Base-by-base conservation (phyloP, 306 rosid species). In the Luffa acutangula region DNA sequence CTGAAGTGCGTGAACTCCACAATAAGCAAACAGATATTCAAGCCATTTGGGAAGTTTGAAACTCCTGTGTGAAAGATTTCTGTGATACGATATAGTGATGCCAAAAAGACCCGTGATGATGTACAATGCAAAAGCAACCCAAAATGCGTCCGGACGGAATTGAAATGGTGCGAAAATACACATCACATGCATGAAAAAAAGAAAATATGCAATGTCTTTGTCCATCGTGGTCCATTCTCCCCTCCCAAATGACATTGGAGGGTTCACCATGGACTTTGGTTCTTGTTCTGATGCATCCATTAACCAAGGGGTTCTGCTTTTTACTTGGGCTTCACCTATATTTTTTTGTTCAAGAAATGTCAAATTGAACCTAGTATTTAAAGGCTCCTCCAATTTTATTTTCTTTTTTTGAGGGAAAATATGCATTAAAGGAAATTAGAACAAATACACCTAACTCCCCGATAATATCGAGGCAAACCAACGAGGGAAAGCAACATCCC, bases 1-100 rank as follows among this genome's bases (percentile, higher is more conserved):
- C 97, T 93, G 97, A 82, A 90, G 88, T 52, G 98, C 92, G 8
- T 85, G 86, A 63, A 66, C 89, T 5, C 92, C 98, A 73, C 90
- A 91, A 51, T 93, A 92, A 57, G 98, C 96, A 86, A 89, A 92
- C 33, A 81, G 34, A 83, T 91, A 93, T 71, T 93, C 98, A 17
- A 93, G 93, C 92, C 89, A 92, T 75, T 89, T 91, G n/a, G 96
- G 98, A 70, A 93, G 87, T 87, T 86, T 93, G 84, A 93, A 90
- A 81, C 97, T 94, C 76, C 78, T 82, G 57, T 93, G 97, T 37
- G 98, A 90, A 46, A 93, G 97, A 81, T 94, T 83, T 82, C 97
- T 87, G 60, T 92, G 98, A 48, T 79, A 93, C 62, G 97, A 94
- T 2, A 90, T 85, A 20, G 91, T 90, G 49, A 92, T 88, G 0